Conservation (phyloP, 768 basidiomycete genomes). For the Lenzites betulinus region DNA sequence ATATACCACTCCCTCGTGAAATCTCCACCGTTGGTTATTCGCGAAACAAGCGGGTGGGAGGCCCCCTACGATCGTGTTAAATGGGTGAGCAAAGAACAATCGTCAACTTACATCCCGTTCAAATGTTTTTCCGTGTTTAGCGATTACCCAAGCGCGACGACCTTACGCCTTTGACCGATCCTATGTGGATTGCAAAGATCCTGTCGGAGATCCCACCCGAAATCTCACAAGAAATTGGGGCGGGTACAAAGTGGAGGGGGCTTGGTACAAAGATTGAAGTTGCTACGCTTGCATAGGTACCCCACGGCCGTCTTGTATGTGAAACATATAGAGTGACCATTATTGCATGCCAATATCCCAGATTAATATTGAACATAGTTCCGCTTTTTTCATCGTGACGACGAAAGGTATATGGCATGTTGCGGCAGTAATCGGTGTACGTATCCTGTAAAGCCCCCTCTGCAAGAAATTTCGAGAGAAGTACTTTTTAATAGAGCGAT, state of each 20-base stretch:
- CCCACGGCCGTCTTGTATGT: no score
- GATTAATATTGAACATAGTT: no score
- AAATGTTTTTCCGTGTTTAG: conserved; percentile 35
- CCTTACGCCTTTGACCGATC: conserved; percentile 84
- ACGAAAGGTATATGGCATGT: no score
- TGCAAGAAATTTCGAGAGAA: no score
- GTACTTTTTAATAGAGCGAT: no score
- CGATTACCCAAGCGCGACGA: conserved; percentile 75
- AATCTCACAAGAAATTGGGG: conserved; percentile 60
- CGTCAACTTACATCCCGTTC: not conserved
- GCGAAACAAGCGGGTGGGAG: conserved; percentile 90
- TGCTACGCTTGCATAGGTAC: conserved; percentile 32
- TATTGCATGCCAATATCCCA: no score
- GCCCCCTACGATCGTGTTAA: conserved; percentile 83
- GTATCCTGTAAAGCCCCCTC: no score
- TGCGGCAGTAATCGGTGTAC: no score
- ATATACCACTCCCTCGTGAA: conserved; percentile 83
- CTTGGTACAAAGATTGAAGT: conserved; percentile 69
- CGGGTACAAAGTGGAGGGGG: conserved; percentile 84
- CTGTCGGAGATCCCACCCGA: conserved; percentile 63
- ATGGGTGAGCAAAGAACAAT: conserved; percentile 47
- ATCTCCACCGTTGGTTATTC: conserved; percentile 61
- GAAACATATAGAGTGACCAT: no score
- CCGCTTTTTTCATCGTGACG: no score
- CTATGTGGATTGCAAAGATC: conserved; percentile 76